phyloP scores from a whole-genome alignment of 371 early-diverging fungal genomes.

The Quaeritorhiza haematococci region DNA sequence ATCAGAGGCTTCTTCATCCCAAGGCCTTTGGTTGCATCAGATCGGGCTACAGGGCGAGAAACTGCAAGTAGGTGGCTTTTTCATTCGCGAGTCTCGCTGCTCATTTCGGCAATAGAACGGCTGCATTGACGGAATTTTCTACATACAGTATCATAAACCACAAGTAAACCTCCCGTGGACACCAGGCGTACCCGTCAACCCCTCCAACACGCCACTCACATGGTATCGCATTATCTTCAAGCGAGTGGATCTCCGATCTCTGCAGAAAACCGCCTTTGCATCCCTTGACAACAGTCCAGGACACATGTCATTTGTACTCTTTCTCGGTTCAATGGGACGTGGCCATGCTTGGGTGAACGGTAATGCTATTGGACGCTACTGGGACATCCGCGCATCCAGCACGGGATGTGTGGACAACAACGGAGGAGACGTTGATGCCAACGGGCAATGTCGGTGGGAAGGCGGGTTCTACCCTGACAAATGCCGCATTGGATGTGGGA shows the following conservation, averaged over 20 bases:
- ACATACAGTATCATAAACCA: not conserved
- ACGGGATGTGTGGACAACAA: no score
- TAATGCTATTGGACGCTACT: slow-evolving; percentile 42
- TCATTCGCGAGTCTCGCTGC: no score
- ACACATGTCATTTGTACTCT: slow-evolving; percentile 22
- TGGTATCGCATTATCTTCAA: slow-evolving; percentile 25
- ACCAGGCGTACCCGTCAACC: not conserved
- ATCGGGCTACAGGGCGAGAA: no score
- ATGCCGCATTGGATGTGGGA: slow-evolving; percentile 36
- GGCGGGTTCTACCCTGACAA: slow-evolving; percentile 24
- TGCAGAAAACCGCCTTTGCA: not conserved
- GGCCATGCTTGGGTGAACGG: slow-evolving; percentile 45
- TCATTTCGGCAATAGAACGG: no score
- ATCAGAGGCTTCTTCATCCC: no score
- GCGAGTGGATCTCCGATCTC: no score
- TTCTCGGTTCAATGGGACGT: slow-evolving; percentile 38
- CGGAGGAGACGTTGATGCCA: slow-evolving; percentile 5
- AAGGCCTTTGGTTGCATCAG: no score
- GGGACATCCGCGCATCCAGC: slow-evolving; percentile 26
- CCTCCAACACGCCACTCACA: slow-evolving; percentile 4
- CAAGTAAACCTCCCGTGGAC: not conserved
- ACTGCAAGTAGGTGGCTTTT: no score
- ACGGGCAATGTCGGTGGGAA: slow-evolving; percentile 15
- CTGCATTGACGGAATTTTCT: not conserved
- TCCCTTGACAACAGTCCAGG: not conserved